These are phyloP conservation scores for Sugiyamaella xylanicola DNA, from an alignment of 1,139 yeast genomes.

Conservation along the genomic window DNA sequence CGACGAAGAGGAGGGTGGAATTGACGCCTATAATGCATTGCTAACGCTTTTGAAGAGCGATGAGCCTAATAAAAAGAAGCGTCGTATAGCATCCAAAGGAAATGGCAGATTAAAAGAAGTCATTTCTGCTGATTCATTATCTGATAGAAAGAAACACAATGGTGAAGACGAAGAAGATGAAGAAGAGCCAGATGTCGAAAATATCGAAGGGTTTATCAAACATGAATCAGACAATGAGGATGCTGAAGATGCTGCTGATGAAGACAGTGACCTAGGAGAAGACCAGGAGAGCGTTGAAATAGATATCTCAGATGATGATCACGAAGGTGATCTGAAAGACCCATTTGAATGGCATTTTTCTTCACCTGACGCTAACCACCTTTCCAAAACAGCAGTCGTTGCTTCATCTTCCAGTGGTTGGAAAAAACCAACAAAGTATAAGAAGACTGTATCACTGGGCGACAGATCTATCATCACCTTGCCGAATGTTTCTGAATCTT, in stretches of 20 bases:
- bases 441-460: slow-evolving; percentile 14
- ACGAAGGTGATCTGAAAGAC: slow-evolving; percentile 47
- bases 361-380: slow-evolving; percentile 49
- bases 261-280: slow-evolving; percentile 36
- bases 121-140: no score
- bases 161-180: slow-evolving; percentile 28
- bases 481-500: slow-evolving; percentile 10
- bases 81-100: slow-evolving; percentile 1
- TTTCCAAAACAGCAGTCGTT: slow-evolving; percentile 34
- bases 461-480: slow-evolving; percentile 17
- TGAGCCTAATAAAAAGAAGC: slow-evolving; percentile 38
- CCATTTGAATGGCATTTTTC: slow-evolving; percentile 81
- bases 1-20: slow-evolving; percentile 32
- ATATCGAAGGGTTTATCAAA: slow-evolving; percentile 32
- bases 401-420: slow-evolving; percentile 12
- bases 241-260: no score
- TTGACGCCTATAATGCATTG: slow-evolving; percentile 66
- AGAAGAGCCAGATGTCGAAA: slow-evolving; percentile 33
- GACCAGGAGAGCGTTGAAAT: slow-evolving; percentile 35
- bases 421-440: slow-evolving; percentile 18
- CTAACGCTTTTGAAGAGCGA: slow-evolving; percentile 67
- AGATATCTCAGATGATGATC: slow-evolving; percentile 42
- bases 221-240: slow-evolving; percentile 33
- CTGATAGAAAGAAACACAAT: slow-evolving; percentile 5
- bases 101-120: no score